Evolutionary conservation across 352 stramenopile genomes (phyloP).

Genomic region (Phytophthora brassicae): DNA sequence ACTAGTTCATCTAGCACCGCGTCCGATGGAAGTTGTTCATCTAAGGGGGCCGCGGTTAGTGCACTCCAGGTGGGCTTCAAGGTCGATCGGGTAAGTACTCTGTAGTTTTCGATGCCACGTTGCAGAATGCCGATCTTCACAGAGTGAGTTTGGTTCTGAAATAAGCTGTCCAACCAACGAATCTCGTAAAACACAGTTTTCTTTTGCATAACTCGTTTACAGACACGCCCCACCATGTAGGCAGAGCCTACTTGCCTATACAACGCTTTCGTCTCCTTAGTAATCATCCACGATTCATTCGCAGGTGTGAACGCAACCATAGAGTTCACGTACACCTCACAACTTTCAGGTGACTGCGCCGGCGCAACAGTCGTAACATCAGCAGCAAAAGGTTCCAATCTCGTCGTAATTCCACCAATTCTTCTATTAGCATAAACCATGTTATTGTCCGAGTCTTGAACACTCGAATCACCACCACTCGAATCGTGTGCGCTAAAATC

Average conservation of each 20-base stretch:
- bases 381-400: too few relatives aligned
- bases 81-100: not conserved
- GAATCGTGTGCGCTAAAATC: not conserved
- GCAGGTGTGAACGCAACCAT: too few relatives aligned
- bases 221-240: conserved; percentile 4
- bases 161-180: conserved; percentile 1
- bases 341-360: too few relatives aligned
- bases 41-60: not conserved
- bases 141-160: conserved; percentile 2
- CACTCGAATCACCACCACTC: not conserved
- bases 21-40: not conserved
- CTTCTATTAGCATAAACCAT: not conserved
- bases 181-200: not conserved
- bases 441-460: not conserved
- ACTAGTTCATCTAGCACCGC: not conserved
- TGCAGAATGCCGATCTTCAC: conserved; percentile 4
- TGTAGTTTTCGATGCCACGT: conserved; percentile 12
- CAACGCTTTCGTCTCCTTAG: too few relatives aligned
- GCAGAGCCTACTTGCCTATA: not conserved
- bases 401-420: too few relatives aligned
- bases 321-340: too few relatives aligned
- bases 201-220: not conserved
- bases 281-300: too few relatives aligned
- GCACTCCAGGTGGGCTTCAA: not conserved
- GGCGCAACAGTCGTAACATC: too few relatives aligned